Evolutionary conservation across 495 filamentous ascomycete genomes (phyloP).

Genomic region (Tetracladium marchalianum): DNA sequence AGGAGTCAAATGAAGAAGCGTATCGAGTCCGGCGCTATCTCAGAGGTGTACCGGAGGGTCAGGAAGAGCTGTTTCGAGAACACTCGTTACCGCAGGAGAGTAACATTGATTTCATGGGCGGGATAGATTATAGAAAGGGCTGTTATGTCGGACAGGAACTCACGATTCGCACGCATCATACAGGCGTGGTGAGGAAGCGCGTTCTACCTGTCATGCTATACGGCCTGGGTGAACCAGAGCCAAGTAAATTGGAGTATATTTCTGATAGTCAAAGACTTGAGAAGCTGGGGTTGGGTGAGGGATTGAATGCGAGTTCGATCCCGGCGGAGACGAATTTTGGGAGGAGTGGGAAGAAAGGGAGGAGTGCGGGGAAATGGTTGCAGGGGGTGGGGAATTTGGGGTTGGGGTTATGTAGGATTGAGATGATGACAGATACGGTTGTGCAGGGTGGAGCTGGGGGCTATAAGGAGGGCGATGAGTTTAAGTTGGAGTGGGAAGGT

Average conservation of each 20-base stretch:
- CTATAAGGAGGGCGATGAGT: constrained; percentile 36
- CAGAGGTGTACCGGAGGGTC: constrained; percentile 76
- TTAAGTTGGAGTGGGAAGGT: constrained; percentile 28
- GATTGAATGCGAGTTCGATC: constrained; percentile 9
- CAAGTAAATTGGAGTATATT: constrained; percentile 38
- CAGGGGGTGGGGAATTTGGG: constrained; percentile 73
- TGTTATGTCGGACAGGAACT: constrained; percentile 97
- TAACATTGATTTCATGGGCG: constrained; percentile 75
- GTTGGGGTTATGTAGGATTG: constrained; percentile 77
- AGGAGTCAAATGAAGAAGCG: constrained; percentile 21
- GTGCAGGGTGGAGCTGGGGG: constrained; percentile 25
- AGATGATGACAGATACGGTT: constrained; percentile 71
- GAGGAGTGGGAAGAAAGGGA: constrained; percentile 39
- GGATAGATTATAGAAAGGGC: constrained; percentile 86
- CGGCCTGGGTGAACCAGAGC: constrained; percentile 19
- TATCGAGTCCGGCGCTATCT: constrained; percentile 69
- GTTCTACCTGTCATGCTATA: constrained; percentile 83
- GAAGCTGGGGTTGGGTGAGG: constrained; percentile 10
- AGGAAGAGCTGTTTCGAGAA: constrained; percentile 59
- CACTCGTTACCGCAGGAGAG: constrained; percentile 68
- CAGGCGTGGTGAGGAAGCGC: constrained; percentile 83
- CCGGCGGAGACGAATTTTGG: constrained; percentile 28
- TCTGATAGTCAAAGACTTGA: constrained; percentile 20
- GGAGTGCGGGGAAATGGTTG: constrained; percentile 70
- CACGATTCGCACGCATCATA: constrained; percentile 89